Percentiles rank a stretch among this genome's conserved stretches.
Evolutionary conservation across 1,284 basidiomycete genomes (phyloP).

Genomic region (Pulchroboletus neoregius): DNA sequence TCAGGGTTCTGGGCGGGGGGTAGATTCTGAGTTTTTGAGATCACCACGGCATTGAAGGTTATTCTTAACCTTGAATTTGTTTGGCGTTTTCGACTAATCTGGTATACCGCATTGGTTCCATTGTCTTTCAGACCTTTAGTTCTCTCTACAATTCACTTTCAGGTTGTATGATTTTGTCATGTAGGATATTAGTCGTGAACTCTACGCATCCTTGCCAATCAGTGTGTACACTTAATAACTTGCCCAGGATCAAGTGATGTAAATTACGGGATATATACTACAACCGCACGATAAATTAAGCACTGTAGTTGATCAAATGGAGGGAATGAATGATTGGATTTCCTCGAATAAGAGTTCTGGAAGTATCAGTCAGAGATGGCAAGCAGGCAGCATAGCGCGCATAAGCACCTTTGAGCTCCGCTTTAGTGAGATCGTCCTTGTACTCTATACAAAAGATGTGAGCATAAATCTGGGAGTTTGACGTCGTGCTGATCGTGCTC

Average conservation of each 20-base stretch:
- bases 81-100: slow-evolving; percentile 12
- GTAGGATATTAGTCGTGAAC: slow-evolving; percentile 22
- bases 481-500: slow-evolving; percentile 26
- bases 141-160: slow-evolving; percentile 1
- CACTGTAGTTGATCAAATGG: slow-evolving; percentile 38
- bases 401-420: slow-evolving; percentile 62
- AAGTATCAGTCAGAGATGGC: slow-evolving; percentile 14
- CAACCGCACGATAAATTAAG: neutral
- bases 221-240: neutral
- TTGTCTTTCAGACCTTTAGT: neutral
- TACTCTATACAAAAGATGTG: slow-evolving; percentile 42
- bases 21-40: slow-evolving; percentile 36
- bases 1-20: slow-evolving; percentile 59
- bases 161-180: slow-evolving; percentile 17
- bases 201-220: slow-evolving; percentile 1
- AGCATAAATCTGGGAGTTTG: slow-evolving; percentile 6
- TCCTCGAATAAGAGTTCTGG: slow-evolving; percentile 59
- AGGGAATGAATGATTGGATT: slow-evolving; percentile 62
- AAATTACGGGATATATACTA: neutral
- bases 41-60: slow-evolving; percentile 2
- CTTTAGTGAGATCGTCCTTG: slow-evolving; percentile 74
- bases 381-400: slow-evolving; percentile 8
- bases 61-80: slow-evolving; percentile 8
- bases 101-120: slow-evolving; percentile 4
- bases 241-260: neutral